phyloP scores from a whole-genome alignment of 371 early-diverging fungal genomes.

The Ordospora pajunii region DNA sequence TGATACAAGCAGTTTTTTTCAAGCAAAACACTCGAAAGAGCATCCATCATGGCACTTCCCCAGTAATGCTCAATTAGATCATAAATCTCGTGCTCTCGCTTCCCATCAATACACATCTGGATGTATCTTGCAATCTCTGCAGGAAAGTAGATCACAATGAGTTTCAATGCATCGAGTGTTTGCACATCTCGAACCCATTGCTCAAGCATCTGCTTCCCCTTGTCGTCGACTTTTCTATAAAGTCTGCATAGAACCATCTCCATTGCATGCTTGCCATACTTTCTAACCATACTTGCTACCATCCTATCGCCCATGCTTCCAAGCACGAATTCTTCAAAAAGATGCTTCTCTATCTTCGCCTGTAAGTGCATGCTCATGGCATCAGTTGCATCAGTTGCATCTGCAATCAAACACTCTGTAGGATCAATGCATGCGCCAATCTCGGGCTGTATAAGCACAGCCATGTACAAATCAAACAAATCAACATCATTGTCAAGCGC shows the following conservation, averaged over 20 bases:
- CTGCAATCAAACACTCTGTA: too few relatives aligned
- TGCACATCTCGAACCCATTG: background rate
- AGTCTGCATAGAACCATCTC: conserved; percentile 18
- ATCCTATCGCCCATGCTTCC: background rate
- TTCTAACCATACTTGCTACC: background rate
- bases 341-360: background rate
- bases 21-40: background rate
- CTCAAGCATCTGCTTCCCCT: background rate
- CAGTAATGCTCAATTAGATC: conserved; percentile 16
- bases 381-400: too few relatives aligned
- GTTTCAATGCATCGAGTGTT: background rate
- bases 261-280: background rate
- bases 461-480: conserved; percentile 3
- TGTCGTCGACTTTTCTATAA: conserved; percentile 16
- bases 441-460: background rate
- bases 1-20: conserved; percentile 4
- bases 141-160: conserved; percentile 8
- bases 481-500: background rate
- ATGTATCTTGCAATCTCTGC: conserved; percentile 3
- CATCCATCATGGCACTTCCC: background rate
- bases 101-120: background rate
- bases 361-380: background rate
- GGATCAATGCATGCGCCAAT: background rate
- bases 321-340: conserved; percentile 10
- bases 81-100: conserved; percentile 14